Conservation (phyloP, 305 asterid species). For the Solanum hybrid region DNA sequence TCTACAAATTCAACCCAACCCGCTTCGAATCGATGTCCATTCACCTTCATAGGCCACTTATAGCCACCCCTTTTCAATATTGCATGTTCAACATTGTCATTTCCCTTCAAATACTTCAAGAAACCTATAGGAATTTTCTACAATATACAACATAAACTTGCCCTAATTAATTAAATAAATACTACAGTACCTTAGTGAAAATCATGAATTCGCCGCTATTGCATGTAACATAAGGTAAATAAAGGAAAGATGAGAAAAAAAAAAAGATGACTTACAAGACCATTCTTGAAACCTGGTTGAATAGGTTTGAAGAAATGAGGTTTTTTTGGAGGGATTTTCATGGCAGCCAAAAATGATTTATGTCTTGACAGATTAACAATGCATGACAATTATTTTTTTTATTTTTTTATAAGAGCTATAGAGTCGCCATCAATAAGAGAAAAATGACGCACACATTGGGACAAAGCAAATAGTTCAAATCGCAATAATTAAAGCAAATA, state of each 20-base stretch:
- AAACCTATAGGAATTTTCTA: neutral
- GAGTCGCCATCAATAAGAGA: neutral
- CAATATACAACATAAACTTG: neutral
- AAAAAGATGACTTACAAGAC: neutral
- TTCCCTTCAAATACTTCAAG: neutral
- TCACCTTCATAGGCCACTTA: neutral
- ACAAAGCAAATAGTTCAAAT: neutral
- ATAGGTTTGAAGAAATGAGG: conserved; percentile 1
- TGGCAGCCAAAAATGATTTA: neutral
- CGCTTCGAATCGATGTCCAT: neutral
- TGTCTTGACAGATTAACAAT: neutral
- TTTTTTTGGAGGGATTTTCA: neutral
- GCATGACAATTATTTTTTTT: neutral
- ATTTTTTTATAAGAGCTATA: neutral
- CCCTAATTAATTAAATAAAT: neutral
- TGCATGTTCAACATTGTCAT: neutral
- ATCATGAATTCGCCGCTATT: neutral
- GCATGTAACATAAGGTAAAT: neutral
- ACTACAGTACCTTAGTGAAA: neutral
- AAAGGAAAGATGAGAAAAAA: neutral
- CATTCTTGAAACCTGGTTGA: neutral
- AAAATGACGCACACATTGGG: neutral
- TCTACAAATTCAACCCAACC: neutral
- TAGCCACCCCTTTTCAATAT: neutral
- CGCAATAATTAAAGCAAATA: neutral